Evolutionary conservation across 2,329 filamentous ascomycete species (phyloP).

Genomic region (Fusarium pseudograminearum): DNA sequence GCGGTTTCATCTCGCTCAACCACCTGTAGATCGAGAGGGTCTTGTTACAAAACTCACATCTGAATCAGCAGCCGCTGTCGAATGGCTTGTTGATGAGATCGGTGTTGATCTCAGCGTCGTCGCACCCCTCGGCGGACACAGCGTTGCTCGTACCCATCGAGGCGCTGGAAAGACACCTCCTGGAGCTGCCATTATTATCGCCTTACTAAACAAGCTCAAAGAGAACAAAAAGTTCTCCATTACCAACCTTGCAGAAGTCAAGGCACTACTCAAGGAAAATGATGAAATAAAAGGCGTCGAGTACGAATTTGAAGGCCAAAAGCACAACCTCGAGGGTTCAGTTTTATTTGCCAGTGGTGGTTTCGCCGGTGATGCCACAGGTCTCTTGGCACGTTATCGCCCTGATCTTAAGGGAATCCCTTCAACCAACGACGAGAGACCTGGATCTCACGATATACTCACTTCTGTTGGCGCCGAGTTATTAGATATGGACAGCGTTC

Average conservation of each 20-base stretch:
- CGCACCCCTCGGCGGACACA: conserved; percentile 70
- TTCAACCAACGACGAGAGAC: conserved; percentile 71
- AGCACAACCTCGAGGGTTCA: conserved; percentile 56
- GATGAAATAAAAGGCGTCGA: conserved; percentile 64
- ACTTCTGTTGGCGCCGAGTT: conserved; percentile 56
- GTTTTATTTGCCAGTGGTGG: conserved; percentile 72
- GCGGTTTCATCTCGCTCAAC: conserved; percentile 48
- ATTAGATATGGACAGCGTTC: conserved; percentile 68
- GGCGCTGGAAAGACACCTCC: conserved; percentile 68
- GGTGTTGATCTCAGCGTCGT: conserved; percentile 70
- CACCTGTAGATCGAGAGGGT: conserved; percentile 52
- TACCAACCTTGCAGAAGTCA: conserved; percentile 65
- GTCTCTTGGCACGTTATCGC: conserved; percentile 66
- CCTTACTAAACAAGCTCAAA: conserved; percentile 64
- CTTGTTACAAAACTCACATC: conserved; percentile 63
- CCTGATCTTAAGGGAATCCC: conserved; percentile 70
- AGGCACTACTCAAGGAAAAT: conserved; percentile 57
- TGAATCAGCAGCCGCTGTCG: conserved; percentile 61
- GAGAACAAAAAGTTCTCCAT: conserved; percentile 64
- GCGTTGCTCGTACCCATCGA: conserved; percentile 60
- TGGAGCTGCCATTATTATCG: conserved; percentile 68
- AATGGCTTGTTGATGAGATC: conserved; percentile 68
- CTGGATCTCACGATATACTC: conserved; percentile 64
- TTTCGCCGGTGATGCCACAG: conserved; percentile 71
- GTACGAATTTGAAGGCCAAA: conserved; percentile 55